phyloP scores from a whole-genome alignment of 495 filamentous ascomycete genomes.

The Schizothecium vesticola region DNA sequence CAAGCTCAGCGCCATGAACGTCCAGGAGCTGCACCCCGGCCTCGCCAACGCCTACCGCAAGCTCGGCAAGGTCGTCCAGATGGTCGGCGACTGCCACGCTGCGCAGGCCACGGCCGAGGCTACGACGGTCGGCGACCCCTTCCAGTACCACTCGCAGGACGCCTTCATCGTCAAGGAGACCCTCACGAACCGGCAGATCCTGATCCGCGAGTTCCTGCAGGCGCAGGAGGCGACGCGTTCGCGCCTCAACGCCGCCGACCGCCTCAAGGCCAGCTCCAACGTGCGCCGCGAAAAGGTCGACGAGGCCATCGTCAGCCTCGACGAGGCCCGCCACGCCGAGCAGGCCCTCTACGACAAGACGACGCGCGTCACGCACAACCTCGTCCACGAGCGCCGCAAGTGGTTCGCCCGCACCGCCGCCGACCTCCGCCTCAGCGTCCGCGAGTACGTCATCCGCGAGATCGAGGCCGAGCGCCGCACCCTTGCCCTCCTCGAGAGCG shows the following conservation, averaged over 20 bases:
- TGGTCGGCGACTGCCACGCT: constrained; percentile 91
- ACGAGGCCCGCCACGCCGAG: constrained; percentile 79
- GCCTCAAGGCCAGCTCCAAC: constrained; percentile 74
- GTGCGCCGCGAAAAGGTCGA: constrained; percentile 93
- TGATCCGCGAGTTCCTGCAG: constrained; percentile 89
- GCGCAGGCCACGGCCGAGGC: constrained; percentile 96
- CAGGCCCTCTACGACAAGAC: constrained; percentile 74
- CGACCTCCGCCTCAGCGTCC: constrained; percentile 72
- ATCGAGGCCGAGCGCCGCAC: constrained; percentile 94
- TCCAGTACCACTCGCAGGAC: constrained; percentile 92
- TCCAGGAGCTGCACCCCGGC: constrained; percentile 84
- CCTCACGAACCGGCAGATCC: constrained; percentile 94
- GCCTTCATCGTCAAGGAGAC: constrained; percentile 99
- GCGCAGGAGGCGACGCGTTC: constrained; percentile 75
- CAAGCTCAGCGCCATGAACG: constrained; percentile 75
- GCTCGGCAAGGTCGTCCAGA: constrained; percentile 87
- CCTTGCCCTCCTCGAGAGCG: constrained; percentile 83
- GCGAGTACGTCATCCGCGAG: constrained; percentile 88
- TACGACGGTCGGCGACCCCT: constrained; percentile 86
- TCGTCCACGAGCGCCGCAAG: constrained; percentile 79
- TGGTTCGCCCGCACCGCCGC: constrained; percentile 86
- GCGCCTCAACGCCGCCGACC: constrained; percentile 77
- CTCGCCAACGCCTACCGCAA: constrained; percentile 89
- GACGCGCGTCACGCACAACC: constrained; percentile 78
- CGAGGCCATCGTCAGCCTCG: constrained; percentile 81